A percentile compares a stretch with the other conserved stretches of the same genome.
These are phyloP conservation scores for Melaleuca alternifolia DNA, from an alignment of 345 rosid genomes.

Conservation along the genomic window DNA sequence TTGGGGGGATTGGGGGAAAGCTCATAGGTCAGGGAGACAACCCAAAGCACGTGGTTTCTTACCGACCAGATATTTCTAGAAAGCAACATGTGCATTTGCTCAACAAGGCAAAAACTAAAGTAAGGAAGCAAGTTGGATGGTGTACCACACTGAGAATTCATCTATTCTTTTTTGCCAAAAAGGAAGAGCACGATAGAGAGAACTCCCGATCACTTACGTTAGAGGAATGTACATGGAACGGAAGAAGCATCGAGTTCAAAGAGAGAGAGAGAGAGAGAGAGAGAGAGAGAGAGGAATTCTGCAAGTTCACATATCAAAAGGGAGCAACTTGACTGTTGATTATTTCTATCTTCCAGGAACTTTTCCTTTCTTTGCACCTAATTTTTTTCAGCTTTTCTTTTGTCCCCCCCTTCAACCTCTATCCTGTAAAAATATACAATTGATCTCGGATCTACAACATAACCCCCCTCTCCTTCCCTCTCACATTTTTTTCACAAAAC, in stretches of 20 bases:
- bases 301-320: background rate
- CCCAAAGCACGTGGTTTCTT: background rate
- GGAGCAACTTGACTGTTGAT: background rate
- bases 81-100: background rate
- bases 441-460: background rate
- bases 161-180: background rate
- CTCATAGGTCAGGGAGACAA: background rate
- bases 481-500: background rate
- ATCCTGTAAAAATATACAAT: background rate
- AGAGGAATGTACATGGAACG: too few relatives aligned
- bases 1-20: background rate
- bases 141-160: background rate
- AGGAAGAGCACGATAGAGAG: background rate
- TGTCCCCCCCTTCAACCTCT: background rate
- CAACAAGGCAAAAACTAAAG: background rate
- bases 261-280: background rate
- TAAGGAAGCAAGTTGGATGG: background rate
- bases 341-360: background rate
- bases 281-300: background rate
- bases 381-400: background rate
- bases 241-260: background rate
- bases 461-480: background rate
- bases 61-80: background rate
- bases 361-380: background rate
- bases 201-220: background rate